A percentile compares a stretch with the other conserved stretches of the same genome.
These are phyloP conservation scores for Epichloe festucae DNA, from an alignment of 2,329 filamentous ascomycete genomes.

Conservation along the genomic window DNA sequence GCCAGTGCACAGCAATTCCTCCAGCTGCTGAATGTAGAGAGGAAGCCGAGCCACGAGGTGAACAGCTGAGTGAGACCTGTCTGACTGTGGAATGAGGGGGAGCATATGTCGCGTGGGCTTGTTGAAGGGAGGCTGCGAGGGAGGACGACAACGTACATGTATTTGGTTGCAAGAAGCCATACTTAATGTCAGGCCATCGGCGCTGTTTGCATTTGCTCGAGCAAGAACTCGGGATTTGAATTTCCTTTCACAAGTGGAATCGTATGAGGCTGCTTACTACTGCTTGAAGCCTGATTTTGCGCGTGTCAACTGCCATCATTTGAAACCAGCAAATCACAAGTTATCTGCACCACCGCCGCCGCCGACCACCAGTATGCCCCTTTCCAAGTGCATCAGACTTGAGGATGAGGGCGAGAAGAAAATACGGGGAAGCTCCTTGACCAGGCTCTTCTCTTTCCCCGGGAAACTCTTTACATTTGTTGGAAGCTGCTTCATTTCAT, in stretches of 20 bases:
- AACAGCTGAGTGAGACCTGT: neutral
- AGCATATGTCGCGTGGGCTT: neutral
- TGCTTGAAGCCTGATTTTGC: too few relatives aligned
- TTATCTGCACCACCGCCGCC: neutral
- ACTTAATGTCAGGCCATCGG: neutral
- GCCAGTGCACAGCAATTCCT: neutral
- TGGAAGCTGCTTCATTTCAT: conserved; percentile 5
- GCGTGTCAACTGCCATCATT: too few relatives aligned
- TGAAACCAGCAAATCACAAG: too few relatives aligned
- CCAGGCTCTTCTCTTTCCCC: neutral
- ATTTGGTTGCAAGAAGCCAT: neutral
- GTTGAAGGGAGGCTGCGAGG: neutral
- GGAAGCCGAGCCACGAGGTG: neutral
- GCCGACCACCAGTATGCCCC: neutral
- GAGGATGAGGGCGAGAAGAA: conserved; percentile 27
- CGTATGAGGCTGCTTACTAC: too few relatives aligned
- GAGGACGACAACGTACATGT: neutral
- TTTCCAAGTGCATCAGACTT: conserved; percentile 3
- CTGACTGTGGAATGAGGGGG: conserved; percentile 3
- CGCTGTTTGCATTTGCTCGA: neutral
- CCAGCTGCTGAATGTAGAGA: neutral
- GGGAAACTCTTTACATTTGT: neutral
- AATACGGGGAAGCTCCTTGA: neutral
- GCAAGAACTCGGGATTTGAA: neutral
- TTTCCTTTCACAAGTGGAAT: neutral